Evolutionary conservation across 2,329 filamentous ascomycete species (phyloP), one percentile per base, ranked within the genome.

Genomic region (Westerdykella sp.): DNA sequence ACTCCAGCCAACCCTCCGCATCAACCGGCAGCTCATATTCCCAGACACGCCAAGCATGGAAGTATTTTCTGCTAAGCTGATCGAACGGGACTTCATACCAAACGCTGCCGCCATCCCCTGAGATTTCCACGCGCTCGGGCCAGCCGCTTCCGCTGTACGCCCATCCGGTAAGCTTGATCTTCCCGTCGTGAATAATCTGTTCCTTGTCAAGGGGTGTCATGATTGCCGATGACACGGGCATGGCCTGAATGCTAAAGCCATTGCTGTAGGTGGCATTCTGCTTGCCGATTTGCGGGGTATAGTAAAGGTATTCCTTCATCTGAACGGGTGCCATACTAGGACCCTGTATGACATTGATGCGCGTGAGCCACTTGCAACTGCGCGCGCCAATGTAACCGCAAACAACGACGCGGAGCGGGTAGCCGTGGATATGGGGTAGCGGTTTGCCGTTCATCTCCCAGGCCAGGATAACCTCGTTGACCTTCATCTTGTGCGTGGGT

Each of bases 361-460:
- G 72, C 41, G 80, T 80, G 0, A 83, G 69, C 80, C 80, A 83
- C 57, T 83, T 83, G 46, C 75, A 73, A 47, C 73, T 78, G 13
- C 79, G 62, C 0, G 81, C 83, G 1, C 82, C 83, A 44, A 85
- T 84, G 50, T 84, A 84, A 0, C 80, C 80, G 50, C 81, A 71
- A 0, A 84, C 81, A 0, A 85, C 73, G 0, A 74, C 70, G 5
- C 83, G 73, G 0, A 86, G 65, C 0, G 83, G 83, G 18, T 72
- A 81, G 0, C 83, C 83, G 46, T 86, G 83, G 45, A 85, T 84
- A 10, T 70, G 73, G 0, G 82, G 83, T 0, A 86, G 68, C 0
- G 73, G 72, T 47, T 83, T 69, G 5, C 77, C 81, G 49, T 86
- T 86, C 83, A 86, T 86, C 54, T 84, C 79, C 80, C 81, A 86